Conservation (phyloP, 1,139 yeast genomes). For the Suhomyces bolitotheri region DNA sequence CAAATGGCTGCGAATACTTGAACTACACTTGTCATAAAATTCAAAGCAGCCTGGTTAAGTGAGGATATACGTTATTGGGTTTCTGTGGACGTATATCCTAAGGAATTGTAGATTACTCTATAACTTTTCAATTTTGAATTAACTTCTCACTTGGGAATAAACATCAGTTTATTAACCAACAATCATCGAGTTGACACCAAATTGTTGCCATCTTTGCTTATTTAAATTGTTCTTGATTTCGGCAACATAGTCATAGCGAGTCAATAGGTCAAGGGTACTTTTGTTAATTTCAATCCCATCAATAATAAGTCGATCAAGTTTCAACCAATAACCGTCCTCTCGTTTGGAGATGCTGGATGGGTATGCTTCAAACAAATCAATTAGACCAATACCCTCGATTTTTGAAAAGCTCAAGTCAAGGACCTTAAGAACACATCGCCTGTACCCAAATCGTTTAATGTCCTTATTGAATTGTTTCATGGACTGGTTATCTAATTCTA, state of each 20-base stretch:
- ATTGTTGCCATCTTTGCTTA: conserved; percentile 36
- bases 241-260: conserved; percentile 22
- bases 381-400: conserved; percentile 43
- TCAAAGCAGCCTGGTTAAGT: not conserved
- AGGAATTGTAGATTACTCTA: too few relatives aligned
- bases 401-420: conserved; percentile 39
- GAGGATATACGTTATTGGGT: not conserved
- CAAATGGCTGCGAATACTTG: conserved; percentile 2
- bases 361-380: conserved; percentile 29
- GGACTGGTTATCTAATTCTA: conserved; percentile 40
- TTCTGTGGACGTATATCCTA: too few relatives aligned
- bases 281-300: conserved; percentile 39
- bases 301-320: conserved; percentile 27
- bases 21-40: not conserved
- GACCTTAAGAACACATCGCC: conserved; percentile 20
- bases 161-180: conserved; percentile 21
- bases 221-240: conserved; percentile 28
- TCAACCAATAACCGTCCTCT: conserved; percentile 8
- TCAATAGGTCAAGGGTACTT: conserved; percentile 30
- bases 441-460: conserved; percentile 20
- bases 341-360: conserved; percentile 8
- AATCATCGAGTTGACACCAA: conserved; percentile 36
- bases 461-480: conserved; percentile 34
- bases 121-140: too few relatives aligned
- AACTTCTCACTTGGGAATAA: too few relatives aligned